Evolutionary conservation across 768 basidiomycete species (phyloP).

Genomic region (Psilocybe subaeruginosa): DNA sequence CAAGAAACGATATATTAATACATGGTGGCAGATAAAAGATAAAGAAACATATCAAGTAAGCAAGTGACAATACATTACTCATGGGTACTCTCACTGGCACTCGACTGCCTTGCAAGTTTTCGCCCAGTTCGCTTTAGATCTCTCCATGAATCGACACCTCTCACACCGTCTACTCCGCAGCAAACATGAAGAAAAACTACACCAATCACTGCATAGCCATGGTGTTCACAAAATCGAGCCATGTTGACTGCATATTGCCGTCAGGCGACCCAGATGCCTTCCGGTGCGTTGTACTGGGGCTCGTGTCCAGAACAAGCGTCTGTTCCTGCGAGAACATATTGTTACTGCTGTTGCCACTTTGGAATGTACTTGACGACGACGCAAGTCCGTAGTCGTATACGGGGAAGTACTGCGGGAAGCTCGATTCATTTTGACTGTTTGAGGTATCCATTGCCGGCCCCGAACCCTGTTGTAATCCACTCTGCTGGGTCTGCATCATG

Average conservation of each 20-base stretch:
- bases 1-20: slow-evolving; percentile 2
- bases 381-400: slow-evolving; percentile 69
- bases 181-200: background rate
- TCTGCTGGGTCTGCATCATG: slow-evolving; percentile 21
- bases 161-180: background rate
- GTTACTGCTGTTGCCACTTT: background rate
- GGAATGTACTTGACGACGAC: slow-evolving; percentile 26
- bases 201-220: slow-evolving; percentile 34
- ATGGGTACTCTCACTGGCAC: no score
- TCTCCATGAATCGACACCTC: background rate
- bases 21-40: background rate
- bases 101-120: background rate
- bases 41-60: background rate
- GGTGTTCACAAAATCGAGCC: slow-evolving; percentile 64
- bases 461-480: background rate
- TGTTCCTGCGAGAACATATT: slow-evolving; percentile 18
- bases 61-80: background rate
- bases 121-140: background rate
- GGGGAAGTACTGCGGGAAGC: slow-evolving; percentile 72
- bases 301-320: background rate
- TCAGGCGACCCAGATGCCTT: slow-evolving; percentile 61
- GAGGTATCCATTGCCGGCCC: slow-evolving; percentile 13
- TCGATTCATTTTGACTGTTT: slow-evolving; percentile 17
- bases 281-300: slow-evolving; percentile 29
- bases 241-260: slow-evolving; percentile 61